These are phyloP conservation scores for Smittium mucronatum DNA, from an alignment of 371 early-diverging fungal genomes.

Conservation along the genomic window DNA sequence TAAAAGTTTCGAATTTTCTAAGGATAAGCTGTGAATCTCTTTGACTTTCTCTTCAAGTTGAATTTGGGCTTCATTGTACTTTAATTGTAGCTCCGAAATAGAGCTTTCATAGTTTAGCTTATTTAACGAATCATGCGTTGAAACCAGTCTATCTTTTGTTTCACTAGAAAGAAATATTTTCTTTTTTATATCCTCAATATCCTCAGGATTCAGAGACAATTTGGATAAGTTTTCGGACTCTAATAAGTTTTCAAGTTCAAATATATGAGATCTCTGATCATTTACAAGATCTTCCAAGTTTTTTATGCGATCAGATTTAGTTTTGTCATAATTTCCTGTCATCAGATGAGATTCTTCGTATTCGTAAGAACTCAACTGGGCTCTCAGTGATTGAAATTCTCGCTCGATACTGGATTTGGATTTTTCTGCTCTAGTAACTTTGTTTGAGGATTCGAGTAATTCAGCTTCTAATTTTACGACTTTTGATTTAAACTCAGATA, in stretches of 20 bases:
- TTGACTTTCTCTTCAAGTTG: slow-evolving; percentile 13
- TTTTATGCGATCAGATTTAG: slow-evolving; percentile 41
- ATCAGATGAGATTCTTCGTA: slow-evolving; percentile 38
- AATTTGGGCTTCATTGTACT: slow-evolving; percentile 23
- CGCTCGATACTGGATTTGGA: slow-evolving; percentile 24
- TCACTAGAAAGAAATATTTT: background rate
- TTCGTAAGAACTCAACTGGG: slow-evolving; percentile 52
- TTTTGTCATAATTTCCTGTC: slow-evolving; percentile 38
- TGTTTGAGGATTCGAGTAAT: background rate
- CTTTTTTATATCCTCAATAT: background rate
- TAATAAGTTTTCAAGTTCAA: slow-evolving; percentile 18
- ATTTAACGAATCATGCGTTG: background rate
- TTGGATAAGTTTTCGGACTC: slow-evolving; percentile 9
- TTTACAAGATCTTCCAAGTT: slow-evolving; percentile 47
- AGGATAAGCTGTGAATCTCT: slow-evolving; percentile 6
- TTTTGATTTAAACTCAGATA: background rate
- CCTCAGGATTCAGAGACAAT: background rate
- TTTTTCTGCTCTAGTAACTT: slow-evolving; percentile 24
- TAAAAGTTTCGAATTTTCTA: slow-evolving; percentile 14
- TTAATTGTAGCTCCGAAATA: slow-evolving; percentile 20
- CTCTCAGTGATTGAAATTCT: slow-evolving; percentile 38
- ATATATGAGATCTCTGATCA: slow-evolving; percentile 38
- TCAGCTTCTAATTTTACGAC: background rate
- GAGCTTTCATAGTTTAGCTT: slow-evolving; percentile 19
- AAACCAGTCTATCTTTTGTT: background rate